phyloP scores from a whole-genome alignment of 306 rosid species.

The Cicer chorassanicum region DNA sequence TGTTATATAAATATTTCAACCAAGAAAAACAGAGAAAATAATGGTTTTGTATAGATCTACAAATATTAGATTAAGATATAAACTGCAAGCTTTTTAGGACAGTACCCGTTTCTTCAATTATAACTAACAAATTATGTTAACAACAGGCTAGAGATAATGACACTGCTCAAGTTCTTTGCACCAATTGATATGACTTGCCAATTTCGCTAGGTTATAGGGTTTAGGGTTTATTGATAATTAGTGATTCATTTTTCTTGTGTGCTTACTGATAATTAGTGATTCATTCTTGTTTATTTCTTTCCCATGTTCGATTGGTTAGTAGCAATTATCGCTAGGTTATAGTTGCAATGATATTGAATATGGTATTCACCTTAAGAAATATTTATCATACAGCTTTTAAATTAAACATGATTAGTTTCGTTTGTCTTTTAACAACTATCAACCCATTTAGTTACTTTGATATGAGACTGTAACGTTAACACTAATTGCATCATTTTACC shows the following conservation, averaged over 20 bases:
- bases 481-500: too few species aligned
- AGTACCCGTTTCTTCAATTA: neutral
- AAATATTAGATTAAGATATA: neutral
- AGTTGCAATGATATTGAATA: neutral
- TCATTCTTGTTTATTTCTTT: too few species aligned
- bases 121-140: neutral
- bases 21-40: neutral
- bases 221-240: too few species aligned
- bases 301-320: too few species aligned
- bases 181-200: neutral
- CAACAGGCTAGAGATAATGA: too few species aligned
- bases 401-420: neutral
- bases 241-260: too few species aligned
- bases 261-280: too few species aligned
- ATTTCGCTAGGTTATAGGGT: neutral
- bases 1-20: neutral
- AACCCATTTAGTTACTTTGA: neutral
- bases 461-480: neutral
- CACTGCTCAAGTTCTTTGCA: too few species aligned
- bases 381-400: too few species aligned
- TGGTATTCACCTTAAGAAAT: neutral
- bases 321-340: slow-evolving; percentile 16
- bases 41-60: neutral
- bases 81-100: neutral
- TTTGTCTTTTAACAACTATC: neutral